Conservation (phyloP, 1,139 yeast species). For the Pneumocystis carinii region DNA sequence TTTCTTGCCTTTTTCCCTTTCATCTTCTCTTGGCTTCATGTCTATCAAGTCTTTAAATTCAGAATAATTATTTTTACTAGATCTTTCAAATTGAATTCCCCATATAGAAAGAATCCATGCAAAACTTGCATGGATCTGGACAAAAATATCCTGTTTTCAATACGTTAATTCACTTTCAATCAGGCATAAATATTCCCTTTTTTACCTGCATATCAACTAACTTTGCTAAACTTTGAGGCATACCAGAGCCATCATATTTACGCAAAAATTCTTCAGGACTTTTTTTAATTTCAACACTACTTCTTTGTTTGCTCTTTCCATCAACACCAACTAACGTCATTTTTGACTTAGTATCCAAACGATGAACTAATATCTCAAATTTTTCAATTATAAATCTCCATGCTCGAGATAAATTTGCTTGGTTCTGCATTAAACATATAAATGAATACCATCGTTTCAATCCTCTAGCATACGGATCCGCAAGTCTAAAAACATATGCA, state of each 20-base stretch:
- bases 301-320: too few species aligned
- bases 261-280: too few species aligned
- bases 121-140: too few species aligned
- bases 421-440: constrained; percentile 31
- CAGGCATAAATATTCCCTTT: too few species aligned
- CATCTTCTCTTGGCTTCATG: too few species aligned
- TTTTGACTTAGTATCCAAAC: background rate
- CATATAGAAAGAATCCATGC: background rate
- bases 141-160: too few species aligned
- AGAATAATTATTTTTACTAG: background rate
- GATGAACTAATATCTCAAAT: background rate
- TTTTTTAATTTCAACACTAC: too few species aligned
- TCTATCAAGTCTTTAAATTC: background rate
- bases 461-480: constrained; percentile 62
- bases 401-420: background rate
- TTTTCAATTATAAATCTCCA: background rate
- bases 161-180: too few species aligned
- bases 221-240: too few species aligned
- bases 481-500: constrained; percentile 49
- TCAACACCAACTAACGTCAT: too few species aligned
- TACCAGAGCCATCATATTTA: too few species aligned
- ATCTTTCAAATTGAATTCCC: background rate
- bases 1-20: background rate
- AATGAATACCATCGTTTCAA: constrained; percentile 60
- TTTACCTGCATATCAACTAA: too few species aligned